These are phyloP conservation scores for Penicillium sclerotiorum DNA, from an alignment of 2,329 filamentous ascomycete species.

Conservation along the genomic window DNA sequence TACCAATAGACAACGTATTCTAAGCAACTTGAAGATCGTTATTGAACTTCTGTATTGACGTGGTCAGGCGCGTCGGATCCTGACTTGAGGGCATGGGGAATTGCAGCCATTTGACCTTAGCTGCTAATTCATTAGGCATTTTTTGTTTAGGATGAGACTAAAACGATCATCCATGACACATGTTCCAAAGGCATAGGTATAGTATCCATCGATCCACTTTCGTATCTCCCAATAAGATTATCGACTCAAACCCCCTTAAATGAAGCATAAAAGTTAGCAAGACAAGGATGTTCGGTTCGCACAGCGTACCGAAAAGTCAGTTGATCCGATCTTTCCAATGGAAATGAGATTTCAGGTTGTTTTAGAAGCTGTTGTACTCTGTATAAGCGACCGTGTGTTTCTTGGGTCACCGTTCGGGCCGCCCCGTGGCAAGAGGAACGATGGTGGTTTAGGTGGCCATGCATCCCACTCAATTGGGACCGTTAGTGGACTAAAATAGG, in stretches of 20 bases:
- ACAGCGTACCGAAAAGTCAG: conserved; percentile 18
- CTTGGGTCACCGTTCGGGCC: conserved; percentile 11
- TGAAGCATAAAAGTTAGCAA: background rate
- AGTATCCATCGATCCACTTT: no score
- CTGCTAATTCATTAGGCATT: background rate
- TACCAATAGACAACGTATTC: background rate
- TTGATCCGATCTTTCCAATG: conserved; percentile 13
- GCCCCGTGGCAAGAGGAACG: conserved; percentile 9
- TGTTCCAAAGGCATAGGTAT: background rate
- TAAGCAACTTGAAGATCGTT: background rate
- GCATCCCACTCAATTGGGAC: conserved; percentile 2
- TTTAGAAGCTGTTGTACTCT: background rate
- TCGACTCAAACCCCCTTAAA: no score
- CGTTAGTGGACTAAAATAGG: background rate
- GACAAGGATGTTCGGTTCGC: conserved; percentile 26
- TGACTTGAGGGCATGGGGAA: background rate
- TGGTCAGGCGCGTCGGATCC: conserved; percentile 35
- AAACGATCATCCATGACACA: background rate
- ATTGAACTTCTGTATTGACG: conserved; percentile 6
- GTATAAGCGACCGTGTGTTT: conserved; percentile 8
- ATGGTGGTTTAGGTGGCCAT: conserved; percentile 1
- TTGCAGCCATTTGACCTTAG: background rate
- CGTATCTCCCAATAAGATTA: no score
- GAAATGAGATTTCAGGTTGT: conserved; percentile 5
- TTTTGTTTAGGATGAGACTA: background rate